Conservation (phyloP, 2,329 filamentous ascomycete genomes). For the Hymenoscyphus occultus region DNA sequence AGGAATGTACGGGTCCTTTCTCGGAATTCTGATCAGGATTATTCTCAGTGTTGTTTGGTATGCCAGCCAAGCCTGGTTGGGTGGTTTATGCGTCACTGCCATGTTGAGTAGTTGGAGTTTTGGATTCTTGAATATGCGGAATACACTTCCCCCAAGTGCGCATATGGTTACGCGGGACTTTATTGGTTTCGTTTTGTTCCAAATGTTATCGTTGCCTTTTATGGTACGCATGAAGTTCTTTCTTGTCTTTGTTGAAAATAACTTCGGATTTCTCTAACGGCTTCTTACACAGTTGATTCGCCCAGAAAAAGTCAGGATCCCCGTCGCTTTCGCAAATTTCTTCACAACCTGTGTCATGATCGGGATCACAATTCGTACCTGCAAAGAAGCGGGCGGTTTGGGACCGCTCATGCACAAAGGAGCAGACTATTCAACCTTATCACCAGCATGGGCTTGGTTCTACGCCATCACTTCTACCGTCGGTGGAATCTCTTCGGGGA, state of each 20-base stretch:
- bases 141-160: conserved; percentile 35
- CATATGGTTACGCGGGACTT: conserved; percentile 39
- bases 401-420: conserved; percentile 17
- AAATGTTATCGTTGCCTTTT: conserved; percentile 35
- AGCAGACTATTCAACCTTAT: neutral
- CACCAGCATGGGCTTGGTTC: neutral
- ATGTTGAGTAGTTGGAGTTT: conserved; percentile 37
- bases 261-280: neutral
- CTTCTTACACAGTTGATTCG: conserved; percentile 40
- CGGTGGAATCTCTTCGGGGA: conserved; percentile 2
- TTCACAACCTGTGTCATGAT: conserved; percentile 38
- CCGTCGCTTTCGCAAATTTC: conserved; percentile 39
- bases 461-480: conserved; percentile 10
- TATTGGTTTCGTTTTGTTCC: conserved; percentile 39
- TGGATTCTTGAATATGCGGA: conserved; percentile 37
- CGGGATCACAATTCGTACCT: neutral
- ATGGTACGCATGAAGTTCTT: neutral
- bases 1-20: conserved; percentile 38
- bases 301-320: conserved; percentile 42
- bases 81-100: conserved; percentile 43
- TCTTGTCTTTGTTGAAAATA: neutral
- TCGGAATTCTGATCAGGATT: conserved; percentile 39
- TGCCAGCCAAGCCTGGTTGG: conserved; percentile 34
- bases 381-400: conserved; percentile 42
- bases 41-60: conserved; percentile 38